These are phyloP conservation scores for Chrysoporthe puriensis DNA, from an alignment of 2,329 filamentous ascomycete species.

Conservation along the genomic window DNA sequence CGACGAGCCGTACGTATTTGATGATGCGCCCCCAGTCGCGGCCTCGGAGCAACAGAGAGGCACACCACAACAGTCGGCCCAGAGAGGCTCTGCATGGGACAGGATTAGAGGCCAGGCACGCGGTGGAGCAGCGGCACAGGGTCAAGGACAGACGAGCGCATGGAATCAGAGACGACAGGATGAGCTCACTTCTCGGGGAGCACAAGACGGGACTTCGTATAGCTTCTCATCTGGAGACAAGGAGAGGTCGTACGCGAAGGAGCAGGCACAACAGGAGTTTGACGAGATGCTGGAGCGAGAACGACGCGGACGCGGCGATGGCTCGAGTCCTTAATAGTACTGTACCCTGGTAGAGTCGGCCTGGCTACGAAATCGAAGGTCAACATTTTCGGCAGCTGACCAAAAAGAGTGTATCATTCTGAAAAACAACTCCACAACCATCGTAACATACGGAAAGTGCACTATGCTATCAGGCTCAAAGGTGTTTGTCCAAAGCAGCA, in stretches of 20 bases:
- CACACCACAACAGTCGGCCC: background rate
- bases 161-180: slow-evolving; percentile 32
- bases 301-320: slow-evolving; percentile 18
- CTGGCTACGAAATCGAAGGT: no score
- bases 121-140: background rate
- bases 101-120: slow-evolving; percentile 24
- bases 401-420: background rate
- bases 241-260: slow-evolving; percentile 44
- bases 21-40: slow-evolving; percentile 29
- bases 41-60: slow-evolving; percentile 13
- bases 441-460: background rate
- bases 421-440: background rate
- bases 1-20: slow-evolving; percentile 22
- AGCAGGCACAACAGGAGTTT: slow-evolving; percentile 55
- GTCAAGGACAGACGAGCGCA: slow-evolving; percentile 10
- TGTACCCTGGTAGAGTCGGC: background rate
- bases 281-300: slow-evolving; percentile 53
- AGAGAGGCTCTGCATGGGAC: slow-evolving; percentile 29
- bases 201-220: slow-evolving; percentile 33
- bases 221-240: slow-evolving; percentile 43
- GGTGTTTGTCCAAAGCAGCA: slow-evolving; percentile 34
- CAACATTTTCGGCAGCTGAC: background rate
- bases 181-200: slow-evolving; percentile 27
- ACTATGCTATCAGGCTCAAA: background rate
- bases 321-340: slow-evolving; percentile 5